A percentile compares a stretch with the other conserved stretches of the same genome.
phyloP scores from a whole-genome alignment of 129 eudicot genomes.

The Glebionis coronaria region DNA sequence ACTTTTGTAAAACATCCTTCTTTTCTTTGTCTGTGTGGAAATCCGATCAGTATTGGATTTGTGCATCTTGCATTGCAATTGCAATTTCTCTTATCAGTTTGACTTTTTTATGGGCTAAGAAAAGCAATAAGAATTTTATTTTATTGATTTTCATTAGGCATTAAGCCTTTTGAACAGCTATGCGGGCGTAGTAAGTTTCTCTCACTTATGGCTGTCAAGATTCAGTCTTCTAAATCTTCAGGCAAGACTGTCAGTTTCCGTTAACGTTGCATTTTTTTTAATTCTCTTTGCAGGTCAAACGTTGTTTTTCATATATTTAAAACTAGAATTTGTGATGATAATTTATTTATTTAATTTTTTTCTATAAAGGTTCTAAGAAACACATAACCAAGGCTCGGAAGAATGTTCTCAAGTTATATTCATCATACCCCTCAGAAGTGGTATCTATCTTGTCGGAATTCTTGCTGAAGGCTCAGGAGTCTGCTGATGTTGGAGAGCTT shows the following conservation, averaged over 20 bases:
- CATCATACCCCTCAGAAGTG: conserved; percentile 66
- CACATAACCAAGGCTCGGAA: conserved; percentile 46
- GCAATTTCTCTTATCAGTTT: neutral
- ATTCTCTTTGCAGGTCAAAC: neutral
- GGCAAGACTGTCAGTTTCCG: conserved; percentile 34
- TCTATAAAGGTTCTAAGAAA: conserved; percentile 61
- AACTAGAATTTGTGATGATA: neutral
- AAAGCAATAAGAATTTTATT: neutral
- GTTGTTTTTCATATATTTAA: neutral
- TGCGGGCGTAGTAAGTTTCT: conserved; percentile 48
- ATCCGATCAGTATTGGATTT: neutral
- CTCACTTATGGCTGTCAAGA: conserved; percentile 47
- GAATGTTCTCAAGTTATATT: conserved; percentile 54
- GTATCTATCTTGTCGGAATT: conserved; percentile 53
- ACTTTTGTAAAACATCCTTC: no score
- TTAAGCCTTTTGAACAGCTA: conserved; percentile 35
- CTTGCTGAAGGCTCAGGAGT: conserved; percentile 53
- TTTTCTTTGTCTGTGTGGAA: no score
- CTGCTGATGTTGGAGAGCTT: conserved; percentile 33
- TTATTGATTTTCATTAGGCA: conserved; percentile 37
- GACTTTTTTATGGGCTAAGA: neutral
- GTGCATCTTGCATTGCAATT: conserved; percentile 9
- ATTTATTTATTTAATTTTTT: neutral
- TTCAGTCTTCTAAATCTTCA: conserved; percentile 40
- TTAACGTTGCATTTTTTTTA: conserved; percentile 11